phyloP scores from a whole-genome alignment of 164 flowering plant species.

The Liriodendron chinense region DNA sequence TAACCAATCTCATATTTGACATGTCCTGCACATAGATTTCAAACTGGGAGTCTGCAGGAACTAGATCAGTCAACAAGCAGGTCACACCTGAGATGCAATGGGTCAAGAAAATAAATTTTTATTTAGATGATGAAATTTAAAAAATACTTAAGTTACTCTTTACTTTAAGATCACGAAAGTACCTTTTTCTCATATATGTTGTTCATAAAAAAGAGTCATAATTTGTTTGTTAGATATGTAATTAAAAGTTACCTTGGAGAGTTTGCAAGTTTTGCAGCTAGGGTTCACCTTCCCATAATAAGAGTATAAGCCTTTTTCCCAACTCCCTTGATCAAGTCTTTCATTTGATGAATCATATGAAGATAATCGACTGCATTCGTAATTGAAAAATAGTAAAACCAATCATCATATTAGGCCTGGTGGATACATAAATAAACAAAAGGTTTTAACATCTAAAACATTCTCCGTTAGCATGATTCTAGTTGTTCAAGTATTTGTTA shows the following conservation, averaged over 20 bases:
- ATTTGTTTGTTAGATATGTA: neutral
- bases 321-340: constrained; percentile 59
- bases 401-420: no score
- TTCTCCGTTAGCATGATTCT: neutral
- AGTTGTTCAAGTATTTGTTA: neutral
- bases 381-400: neutral
- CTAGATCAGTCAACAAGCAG: no score
- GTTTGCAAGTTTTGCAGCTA: constrained; percentile 94
- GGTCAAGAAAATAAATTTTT: no score
- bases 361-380: constrained; percentile 86
- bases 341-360: constrained; percentile 77
- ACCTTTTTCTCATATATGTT: no score
- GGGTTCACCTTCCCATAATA: constrained; percentile 93
- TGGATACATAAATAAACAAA: no score
- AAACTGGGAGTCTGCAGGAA: no score
- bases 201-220: neutral
- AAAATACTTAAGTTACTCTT: no score
- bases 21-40: no score
- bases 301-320: constrained; percentile 88
- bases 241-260: constrained; percentile 66
- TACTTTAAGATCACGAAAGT: no score
- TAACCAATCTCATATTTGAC: no score
- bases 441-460: neutral
- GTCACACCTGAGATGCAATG: no score
- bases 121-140: no score